Evolutionary conservation across 495 filamentous ascomycete genomes (phyloP), one percentile per base, ranked within the genome.

Genomic region (Penicillium flavigenum): DNA sequence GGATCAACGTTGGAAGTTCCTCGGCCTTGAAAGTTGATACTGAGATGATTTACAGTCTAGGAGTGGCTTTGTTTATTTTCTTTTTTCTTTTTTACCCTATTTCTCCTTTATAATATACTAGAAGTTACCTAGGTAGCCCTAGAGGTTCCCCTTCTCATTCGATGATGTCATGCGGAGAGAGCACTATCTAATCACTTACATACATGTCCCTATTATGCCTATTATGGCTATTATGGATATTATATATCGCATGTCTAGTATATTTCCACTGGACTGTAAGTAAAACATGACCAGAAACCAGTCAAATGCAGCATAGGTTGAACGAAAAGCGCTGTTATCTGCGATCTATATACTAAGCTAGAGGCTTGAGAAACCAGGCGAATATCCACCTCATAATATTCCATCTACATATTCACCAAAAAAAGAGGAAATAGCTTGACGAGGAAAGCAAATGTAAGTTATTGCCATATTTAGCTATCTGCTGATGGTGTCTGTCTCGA

Each of bases 91-190:
- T 38, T 22, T 24, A 38, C 14, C 34, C 36, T 34, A 34, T 12
- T 9, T 9, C n/a, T 39, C n/a, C 16, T 39, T 7, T 9, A 17
- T n/a, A 39, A 2, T 17, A 8, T n/a, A 39, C 7, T 39, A 7
- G 1, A n/a, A 39, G 16, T 39, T n/a, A 24, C 22, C 22, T 24
- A 24, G 22, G 22, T 24, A 34, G 31, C 31, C 11, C 46, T 19
- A 7, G 1, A 7, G 5, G n/a, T 32, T 47, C 36, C 16, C 22
- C 16, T 41, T 41, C 8, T 8, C 34, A 20, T 41, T 26, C 27
- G 57, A 67, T 67, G 65, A 67, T 65, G 65, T 67, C 65, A 67
- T 67, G 59, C 59, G 56, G 64, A 66, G 64, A 49, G 26, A n/a
- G n/a, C 16, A 24, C 39, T 47, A 47, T 53, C 24, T 53, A 26